phyloP scores from a whole-genome alignment of 1,139 yeast species.

The Yamadazyma blattariae region DNA sequence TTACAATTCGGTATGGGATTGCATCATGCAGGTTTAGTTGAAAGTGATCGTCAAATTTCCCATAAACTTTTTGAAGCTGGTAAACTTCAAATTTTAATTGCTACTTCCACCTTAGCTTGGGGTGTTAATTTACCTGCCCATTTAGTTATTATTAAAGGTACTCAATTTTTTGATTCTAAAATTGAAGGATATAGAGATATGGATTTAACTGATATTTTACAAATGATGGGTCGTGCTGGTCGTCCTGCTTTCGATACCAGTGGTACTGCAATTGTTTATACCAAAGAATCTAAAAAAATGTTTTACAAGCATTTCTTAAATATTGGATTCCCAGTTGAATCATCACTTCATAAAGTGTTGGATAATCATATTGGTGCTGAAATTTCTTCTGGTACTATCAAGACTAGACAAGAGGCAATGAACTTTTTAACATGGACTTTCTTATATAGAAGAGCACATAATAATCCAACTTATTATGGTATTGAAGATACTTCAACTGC shows the following conservation, averaged over 20 bases:
- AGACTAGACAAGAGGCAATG: conserved; percentile 81
- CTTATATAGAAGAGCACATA: conserved; percentile 87
- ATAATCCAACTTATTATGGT: conserved; percentile 93
- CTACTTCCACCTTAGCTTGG: conserved; percentile 96
- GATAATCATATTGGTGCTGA: conserved; percentile 98
- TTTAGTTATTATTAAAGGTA: conserved; percentile 89
- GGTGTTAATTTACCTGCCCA: conserved; percentile 97
- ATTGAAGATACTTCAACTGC: conserved; percentile 67
- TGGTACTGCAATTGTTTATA: conserved; percentile 92
- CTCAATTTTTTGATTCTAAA: conserved; percentile 82
- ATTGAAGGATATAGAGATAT: conserved; percentile 78
- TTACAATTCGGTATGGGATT: conserved; percentile 95
- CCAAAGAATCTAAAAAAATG: conserved; percentile 86
- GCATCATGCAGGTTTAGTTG: conserved; percentile 97
- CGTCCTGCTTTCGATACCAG: conserved; percentile 95
- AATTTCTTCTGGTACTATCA: conserved; percentile 83
- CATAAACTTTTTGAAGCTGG: conserved; percentile 83
- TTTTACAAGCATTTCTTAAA: conserved; percentile 93
- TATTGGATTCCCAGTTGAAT: conserved; percentile 96
- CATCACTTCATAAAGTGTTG: conserved; percentile 86
- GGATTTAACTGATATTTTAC: conserved; percentile 89
- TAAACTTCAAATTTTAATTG: conserved; percentile 85
- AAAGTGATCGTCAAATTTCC: conserved; percentile 81
- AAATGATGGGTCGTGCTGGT: conserved; percentile 95
- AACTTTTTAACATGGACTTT: conserved; percentile 96